phyloP scores from a whole-genome alignment of 78 protist species.

The Dictyostelium purpureum region DNA sequence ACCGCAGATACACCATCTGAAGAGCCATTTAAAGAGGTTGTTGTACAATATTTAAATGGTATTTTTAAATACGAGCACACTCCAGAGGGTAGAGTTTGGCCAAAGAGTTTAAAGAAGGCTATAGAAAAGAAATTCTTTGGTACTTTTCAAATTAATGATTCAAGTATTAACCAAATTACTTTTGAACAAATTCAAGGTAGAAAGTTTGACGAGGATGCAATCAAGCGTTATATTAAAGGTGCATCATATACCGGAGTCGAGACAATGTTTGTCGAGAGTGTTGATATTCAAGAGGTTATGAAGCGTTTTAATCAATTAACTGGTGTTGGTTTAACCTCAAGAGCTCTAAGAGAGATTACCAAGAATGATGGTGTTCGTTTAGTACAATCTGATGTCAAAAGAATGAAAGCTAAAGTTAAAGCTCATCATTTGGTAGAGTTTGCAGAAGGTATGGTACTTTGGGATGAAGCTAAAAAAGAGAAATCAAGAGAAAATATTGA shows the following conservation, averaged over 20 bases:
- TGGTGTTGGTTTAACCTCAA: slow-evolving; percentile 52
- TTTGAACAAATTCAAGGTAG: slow-evolving; percentile 43
- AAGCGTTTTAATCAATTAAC: slow-evolving; percentile 63
- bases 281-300: slow-evolving; percentile 46
- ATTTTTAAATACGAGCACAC: slow-evolving; percentile 27
- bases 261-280: slow-evolving; percentile 40
- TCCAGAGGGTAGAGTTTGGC: slow-evolving; percentile 21
- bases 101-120: slow-evolving; percentile 32
- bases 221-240: slow-evolving; percentile 27
- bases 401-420: slow-evolving; percentile 77
- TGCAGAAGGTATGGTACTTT: slow-evolving; percentile 80
- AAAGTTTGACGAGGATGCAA: slow-evolving; percentile 46
- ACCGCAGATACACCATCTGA: slow-evolving; percentile 77
- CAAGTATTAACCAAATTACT: not conserved
- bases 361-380: slow-evolving; percentile 66
- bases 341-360: slow-evolving; percentile 55
- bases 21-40: slow-evolving; percentile 79
- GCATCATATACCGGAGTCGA: not conserved
- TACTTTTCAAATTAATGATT: slow-evolving; percentile 48
- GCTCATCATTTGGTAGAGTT: slow-evolving; percentile 76
- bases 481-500: slow-evolving; percentile 30
- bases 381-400: slow-evolving; percentile 68
- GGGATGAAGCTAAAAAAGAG: slow-evolving; percentile 74
- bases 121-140: slow-evolving; percentile 55
- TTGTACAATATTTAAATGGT: slow-evolving; percentile 38